Evolutionary conservation across 2,329 filamentous ascomycete genomes (phyloP), one percentile per base, ranked within the genome.

Genomic region (Fusarium sp.): DNA sequence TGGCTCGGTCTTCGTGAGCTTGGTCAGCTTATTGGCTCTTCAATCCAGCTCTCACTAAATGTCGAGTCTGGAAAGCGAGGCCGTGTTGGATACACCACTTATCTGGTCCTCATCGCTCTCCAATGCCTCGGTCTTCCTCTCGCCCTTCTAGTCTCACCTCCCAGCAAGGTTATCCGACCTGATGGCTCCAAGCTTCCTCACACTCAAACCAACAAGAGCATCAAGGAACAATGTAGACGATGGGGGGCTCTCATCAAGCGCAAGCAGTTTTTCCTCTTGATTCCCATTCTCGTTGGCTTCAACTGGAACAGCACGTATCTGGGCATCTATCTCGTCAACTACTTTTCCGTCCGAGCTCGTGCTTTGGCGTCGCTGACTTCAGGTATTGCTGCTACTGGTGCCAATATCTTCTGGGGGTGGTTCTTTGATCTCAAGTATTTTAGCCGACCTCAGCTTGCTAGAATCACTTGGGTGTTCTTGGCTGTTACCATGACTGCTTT

Each of bases 1-100:
- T 88, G 86, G 87, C 84, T 88, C 9, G 85, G 86, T 11, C 83
- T 88, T 12, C 83, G 86, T 11, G 86, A 88, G 64, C 82, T 88
- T 12, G 87, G 87, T 2, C 86, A 87, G 62, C 82, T 89, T 28
- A 85, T 88, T 60, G 86, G 86, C 5, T 82, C 85, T 5, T 84
- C 86, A 0, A 87, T 88, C 35, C 85, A 87, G 32, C 82, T 88
- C 1, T 86, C 83, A 0, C 81, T 88, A 21, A 88, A 88, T 52
- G 81, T 83, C 62, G 81, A 82, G 6, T 80, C 81, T 18, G 82
- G 82, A 18, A 73, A 83, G n/a, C 76, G 80, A 33, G 76, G 76
- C 0, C 70, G 74, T 16, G 76, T 78, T 3, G 71, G 72, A 42
- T 78, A 78, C 25, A 72, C 69, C 3, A 77, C 76, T 7, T 78